phyloP scores from a whole-genome alignment of 257 asterid species.

The Rehmannia glutinosa region DNA sequence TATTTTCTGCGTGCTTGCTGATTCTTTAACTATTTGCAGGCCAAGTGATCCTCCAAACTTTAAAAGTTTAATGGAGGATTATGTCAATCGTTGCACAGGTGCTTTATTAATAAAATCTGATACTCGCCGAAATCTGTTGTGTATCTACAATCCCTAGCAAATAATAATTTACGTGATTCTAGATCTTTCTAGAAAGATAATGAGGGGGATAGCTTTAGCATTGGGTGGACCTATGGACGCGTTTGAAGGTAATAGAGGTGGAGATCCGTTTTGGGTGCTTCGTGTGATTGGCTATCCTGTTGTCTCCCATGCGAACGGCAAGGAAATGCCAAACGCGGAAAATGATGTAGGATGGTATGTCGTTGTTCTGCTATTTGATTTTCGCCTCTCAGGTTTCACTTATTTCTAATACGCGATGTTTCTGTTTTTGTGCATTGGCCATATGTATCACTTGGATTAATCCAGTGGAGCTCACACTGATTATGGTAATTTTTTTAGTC shows the following conservation, averaged over 20 bases:
- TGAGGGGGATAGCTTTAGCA: slow-evolving; percentile 89
- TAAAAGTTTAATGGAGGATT: slow-evolving; percentile 61
- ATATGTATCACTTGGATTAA: slow-evolving; percentile 16
- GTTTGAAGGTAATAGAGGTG: slow-evolving; percentile 71
- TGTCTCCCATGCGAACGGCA: slow-evolving; percentile 25
- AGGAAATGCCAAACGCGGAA: slow-evolving; percentile 26
- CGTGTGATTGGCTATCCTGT: slow-evolving; percentile 94
- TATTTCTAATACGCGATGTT: slow-evolving; percentile 19
- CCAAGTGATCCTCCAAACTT: slow-evolving; percentile 68
- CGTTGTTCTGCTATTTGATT: background rate
- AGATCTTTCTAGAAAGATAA: slow-evolving; percentile 81
- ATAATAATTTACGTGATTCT: slow-evolving; percentile 9
- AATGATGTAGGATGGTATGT: slow-evolving; percentile 73
- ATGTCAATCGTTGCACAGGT: slow-evolving; percentile 83
- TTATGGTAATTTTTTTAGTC: slow-evolving; percentile 55
- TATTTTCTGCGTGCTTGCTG: slow-evolving; percentile 8
- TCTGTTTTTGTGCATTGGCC: slow-evolving; percentile 19
- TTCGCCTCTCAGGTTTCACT: background rate
- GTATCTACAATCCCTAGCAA: background rate
- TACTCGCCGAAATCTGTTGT: background rate
- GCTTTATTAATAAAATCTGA: background rate
- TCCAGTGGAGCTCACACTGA: slow-evolving; percentile 97
- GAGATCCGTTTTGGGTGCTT: slow-evolving; percentile 95
- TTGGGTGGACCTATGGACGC: slow-evolving; percentile 58
- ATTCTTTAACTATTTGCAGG: slow-evolving; percentile 39